Conservation (phyloP, 306 rosid genomes). For the Echinosophora koreensis region DNA sequence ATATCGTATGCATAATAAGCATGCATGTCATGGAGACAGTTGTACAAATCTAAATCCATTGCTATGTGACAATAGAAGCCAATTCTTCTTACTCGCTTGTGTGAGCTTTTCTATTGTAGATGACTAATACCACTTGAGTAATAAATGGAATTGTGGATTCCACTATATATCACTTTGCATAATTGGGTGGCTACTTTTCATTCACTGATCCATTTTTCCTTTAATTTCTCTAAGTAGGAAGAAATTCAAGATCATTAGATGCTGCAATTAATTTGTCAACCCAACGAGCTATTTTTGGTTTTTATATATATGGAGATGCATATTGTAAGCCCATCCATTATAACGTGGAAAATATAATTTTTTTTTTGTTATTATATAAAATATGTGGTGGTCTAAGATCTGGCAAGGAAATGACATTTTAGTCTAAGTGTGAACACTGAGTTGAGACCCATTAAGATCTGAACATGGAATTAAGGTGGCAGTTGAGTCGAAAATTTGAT, state of each 20-base stretch:
- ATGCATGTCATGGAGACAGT: conserved; percentile 13
- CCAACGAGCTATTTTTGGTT: too few species aligned
- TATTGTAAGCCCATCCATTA: neutral
- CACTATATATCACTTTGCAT: conserved; percentile 5
- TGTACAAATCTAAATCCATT: conserved; percentile 18
- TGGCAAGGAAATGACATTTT: neutral
- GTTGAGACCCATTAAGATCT: neutral
- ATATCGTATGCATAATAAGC: neutral
- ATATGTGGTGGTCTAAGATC: neutral
- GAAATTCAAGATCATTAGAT: neutral
- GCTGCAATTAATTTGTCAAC: neutral
- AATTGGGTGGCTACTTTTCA: conserved; percentile 10
- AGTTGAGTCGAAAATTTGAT: neutral
- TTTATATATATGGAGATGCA: neutral
- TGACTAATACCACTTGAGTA: conserved; percentile 11
- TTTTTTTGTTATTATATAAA: too few species aligned
- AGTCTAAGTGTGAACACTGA: neutral
- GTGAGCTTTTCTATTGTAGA: neutral
- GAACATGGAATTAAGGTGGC: neutral
- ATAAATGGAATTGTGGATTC: conserved; percentile 29
- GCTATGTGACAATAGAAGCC: neutral
- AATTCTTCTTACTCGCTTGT: conserved; percentile 13
- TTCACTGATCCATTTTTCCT: neutral
- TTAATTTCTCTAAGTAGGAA: neutral
- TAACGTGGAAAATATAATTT: neutral